Conservation (phyloP, 2,329 filamentous ascomycete genomes). For the Cercospora canescens region DNA sequence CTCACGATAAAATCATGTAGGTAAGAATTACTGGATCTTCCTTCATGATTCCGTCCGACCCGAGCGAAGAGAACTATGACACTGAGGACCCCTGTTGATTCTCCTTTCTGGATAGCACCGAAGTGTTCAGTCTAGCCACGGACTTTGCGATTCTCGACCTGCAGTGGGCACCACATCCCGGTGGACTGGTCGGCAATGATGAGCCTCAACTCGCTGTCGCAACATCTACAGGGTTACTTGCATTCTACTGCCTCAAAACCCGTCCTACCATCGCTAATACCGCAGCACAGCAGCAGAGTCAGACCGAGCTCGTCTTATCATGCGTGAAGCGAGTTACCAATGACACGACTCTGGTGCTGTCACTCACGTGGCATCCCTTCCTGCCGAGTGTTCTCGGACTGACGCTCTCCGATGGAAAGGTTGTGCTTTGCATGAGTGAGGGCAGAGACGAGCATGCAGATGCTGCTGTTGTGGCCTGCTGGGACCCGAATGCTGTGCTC, state of each 20-base stretch:
- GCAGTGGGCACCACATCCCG: constrained; percentile 66
- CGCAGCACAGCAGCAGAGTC: constrained; percentile 27
- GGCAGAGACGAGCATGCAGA: neutral
- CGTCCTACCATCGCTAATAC: neutral
- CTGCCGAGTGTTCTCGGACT: constrained; percentile 60
- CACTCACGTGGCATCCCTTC: constrained; percentile 70
- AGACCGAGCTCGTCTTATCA: constrained; percentile 34
- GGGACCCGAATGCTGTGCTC: constrained; percentile 41
- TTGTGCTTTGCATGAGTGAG: constrained; percentile 40
- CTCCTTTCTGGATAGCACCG: constrained; percentile 16
- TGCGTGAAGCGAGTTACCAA: constrained; percentile 48
- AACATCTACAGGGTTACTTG: constrained; percentile 72
- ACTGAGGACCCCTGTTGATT: constrained; percentile 23
- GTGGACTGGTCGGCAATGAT: constrained; percentile 22
- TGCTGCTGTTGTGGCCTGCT: constrained; percentile 9
- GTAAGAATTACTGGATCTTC: constrained; percentile 31
- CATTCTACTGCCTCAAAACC: constrained; percentile 58
- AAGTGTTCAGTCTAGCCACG: constrained; percentile 23
- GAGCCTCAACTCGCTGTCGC: constrained; percentile 66
- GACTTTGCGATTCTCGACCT: constrained; percentile 66
- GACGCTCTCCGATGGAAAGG: constrained; percentile 68
- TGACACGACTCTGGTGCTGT: constrained; percentile 65
- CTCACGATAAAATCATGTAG: constrained; percentile 54
- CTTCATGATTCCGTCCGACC: neutral
- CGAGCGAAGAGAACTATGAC: constrained; percentile 21